Base-by-base conservation (phyloP, 2,329 filamentous ascomycete genomes). In the Claviceps capensis region DNA sequence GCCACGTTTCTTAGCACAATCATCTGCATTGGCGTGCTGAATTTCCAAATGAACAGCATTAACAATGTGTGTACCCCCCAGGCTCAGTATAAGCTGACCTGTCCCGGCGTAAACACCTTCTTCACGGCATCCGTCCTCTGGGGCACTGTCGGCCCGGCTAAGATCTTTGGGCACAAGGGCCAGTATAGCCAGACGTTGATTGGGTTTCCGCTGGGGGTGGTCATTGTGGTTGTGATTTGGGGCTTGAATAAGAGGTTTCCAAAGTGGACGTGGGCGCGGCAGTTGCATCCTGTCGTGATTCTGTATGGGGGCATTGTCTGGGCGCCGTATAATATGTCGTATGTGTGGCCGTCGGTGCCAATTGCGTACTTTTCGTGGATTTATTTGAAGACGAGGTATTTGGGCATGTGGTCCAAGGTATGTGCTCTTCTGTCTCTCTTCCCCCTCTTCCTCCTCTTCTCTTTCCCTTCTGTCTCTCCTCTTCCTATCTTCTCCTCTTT, bases 61-160 rank as follows among this genome's bases (percentile, higher is more conserved):
- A 59, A 67, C 0, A 65, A 65, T n/a, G 69, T 79, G 7, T 78
- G 76, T 61, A 73, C 72, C 0, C 59, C 66, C 1, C 60, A 72
- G 5, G 74, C 75, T 1, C 66, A 67, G 1, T 73, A 72, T 62
- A 72, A 71, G 51, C 69, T 77, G 57, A 73, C 70, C 3, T 79
- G 76, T 58, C 74, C 74, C 13, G 70, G 70, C 14, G 70, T 75
- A 57, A 76, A 75, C 60, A 76, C 73, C 4, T 78, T 78, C 62
- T 80, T 78, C 62, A 79, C 75, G 0, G 74, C 76, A 1, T 72
- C 75, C 0, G 70, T 79, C 0, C 65, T 79, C 4, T 79, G 76
- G 75, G 76, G 75, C 23, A 75, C 73, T 1, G 71, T 79, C 40
- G 75, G 76, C 0, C 74, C 75, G 0, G 64, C 65, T 53, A 73